Conservation (phyloP, 768 basidiomycete species). For the Suillus cothurnatus region DNA sequence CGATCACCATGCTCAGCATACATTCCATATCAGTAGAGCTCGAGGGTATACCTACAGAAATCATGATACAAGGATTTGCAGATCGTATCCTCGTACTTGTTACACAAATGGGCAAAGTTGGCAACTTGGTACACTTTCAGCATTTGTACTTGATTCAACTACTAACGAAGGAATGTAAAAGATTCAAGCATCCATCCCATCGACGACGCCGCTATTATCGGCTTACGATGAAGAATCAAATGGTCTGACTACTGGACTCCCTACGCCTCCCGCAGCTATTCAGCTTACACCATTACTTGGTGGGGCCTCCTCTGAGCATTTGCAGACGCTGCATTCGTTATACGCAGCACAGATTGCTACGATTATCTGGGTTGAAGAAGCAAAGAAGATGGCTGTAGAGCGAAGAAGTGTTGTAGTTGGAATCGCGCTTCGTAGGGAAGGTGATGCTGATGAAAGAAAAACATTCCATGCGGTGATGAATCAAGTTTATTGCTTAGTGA, state of each 20-base stretch:
- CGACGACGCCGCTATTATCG: conserved; percentile 54
- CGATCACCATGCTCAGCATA: conserved; percentile 24
- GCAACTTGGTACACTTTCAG: conserved; percentile 63
- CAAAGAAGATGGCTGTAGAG: conserved; percentile 42
- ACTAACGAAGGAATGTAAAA: conserved; percentile 30
- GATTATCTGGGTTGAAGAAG: conserved; percentile 67
- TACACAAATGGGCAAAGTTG: conserved; percentile 90
- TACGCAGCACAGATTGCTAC: conserved; percentile 90
- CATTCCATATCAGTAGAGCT: conserved; percentile 53
- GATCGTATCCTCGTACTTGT: conserved; percentile 86
- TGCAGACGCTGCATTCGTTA: conserved; percentile 72
- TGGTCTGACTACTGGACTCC: conserved; percentile 38
- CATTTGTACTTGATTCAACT: conserved; percentile 7
- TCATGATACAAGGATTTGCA: conserved; percentile 76
- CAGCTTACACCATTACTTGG: conserved; percentile 81
- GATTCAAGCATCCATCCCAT: conserved; percentile 82
- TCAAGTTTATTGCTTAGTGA: conserved; percentile 39
- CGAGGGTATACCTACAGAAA: conserved; percentile 63
- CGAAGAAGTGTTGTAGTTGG: conserved; percentile 73
- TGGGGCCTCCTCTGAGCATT: conserved; percentile 63
- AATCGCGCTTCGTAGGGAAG: conserved; percentile 57
- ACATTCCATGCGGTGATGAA: conserved; percentile 55
- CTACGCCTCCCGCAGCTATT: conserved; percentile 69
- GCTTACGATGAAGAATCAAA: conserved; percentile 25
- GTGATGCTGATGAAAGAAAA: conserved; percentile 42